Conservation (phyloP, 2,329 filamentous ascomycete species). For the Beauveria scarabaeidicola region DNA sequence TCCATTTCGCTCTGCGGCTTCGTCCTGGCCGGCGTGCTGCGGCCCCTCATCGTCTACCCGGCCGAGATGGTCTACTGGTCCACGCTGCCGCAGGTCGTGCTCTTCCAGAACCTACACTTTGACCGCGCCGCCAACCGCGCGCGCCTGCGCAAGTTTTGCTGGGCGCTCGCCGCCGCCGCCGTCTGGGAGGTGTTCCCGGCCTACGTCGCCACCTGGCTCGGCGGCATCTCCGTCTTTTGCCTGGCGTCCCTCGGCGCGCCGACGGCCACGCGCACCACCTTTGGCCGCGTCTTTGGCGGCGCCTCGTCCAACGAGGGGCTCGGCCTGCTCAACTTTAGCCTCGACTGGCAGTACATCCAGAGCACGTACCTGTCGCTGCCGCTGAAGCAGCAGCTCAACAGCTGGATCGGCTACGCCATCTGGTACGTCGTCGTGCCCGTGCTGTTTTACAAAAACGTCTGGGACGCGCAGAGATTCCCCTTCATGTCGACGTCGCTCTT, state of each 20-base stretch:
- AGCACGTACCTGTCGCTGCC: constrained; percentile 27
- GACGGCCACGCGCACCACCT: constrained; percentile 15
- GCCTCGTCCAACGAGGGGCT: constrained; percentile 28
- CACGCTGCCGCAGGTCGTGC: constrained; percentile 23
- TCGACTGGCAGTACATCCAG: constrained; percentile 38
- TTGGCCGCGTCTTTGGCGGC: constrained; percentile 31
- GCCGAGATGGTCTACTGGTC: constrained; percentile 27
- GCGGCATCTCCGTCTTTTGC: constrained; percentile 34
- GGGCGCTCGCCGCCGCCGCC: constrained; percentile 24
- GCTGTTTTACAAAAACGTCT: constrained; percentile 34
- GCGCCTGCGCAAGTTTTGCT: constrained; percentile 23
- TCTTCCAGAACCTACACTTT: constrained; percentile 27
- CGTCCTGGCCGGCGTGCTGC: constrained; percentile 20
- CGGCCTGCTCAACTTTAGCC: constrained; percentile 30
- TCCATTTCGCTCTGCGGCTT: constrained; percentile 23
- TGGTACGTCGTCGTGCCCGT: constrained; percentile 27
- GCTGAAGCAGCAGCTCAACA: constrained; percentile 29
- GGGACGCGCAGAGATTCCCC: constrained; percentile 24
- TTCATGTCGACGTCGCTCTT: constrained; percentile 26
- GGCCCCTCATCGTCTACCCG: constrained; percentile 24
- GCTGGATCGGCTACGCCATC: constrained; percentile 27
- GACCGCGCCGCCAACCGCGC: constrained; percentile 19
- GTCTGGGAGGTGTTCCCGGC: constrained; percentile 39
- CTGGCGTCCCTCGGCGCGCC: constrained; percentile 33
- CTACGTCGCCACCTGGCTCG: constrained; percentile 35